Percentiles rank a stretch among this genome's conserved stretches.
Conservation (phyloP, 2,329 filamentous ascomycete genomes). For the Aspergillus fumigatus region DNA sequence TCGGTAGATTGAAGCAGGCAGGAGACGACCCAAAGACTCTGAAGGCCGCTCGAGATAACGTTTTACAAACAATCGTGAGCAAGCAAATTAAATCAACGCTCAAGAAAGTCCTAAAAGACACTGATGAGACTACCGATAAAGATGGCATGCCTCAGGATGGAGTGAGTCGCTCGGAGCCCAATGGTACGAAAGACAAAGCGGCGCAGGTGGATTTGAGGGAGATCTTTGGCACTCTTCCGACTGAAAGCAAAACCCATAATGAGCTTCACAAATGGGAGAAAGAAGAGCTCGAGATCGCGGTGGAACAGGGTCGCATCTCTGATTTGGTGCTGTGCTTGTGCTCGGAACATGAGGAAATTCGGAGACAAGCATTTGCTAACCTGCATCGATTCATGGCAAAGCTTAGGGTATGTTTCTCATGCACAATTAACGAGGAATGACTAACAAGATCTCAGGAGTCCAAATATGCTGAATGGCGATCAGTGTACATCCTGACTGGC, state of each 20-base stretch:
- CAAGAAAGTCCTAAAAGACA: conserved; percentile 26
- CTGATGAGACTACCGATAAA: conserved; percentile 9
- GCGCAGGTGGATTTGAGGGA: conserved; percentile 46
- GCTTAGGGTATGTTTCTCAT: conserved; percentile 37
- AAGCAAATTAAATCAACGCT: conserved; percentile 37
- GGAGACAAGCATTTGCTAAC: conserved; percentile 61
- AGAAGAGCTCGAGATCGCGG: conserved; percentile 71
- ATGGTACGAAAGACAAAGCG: conserved; percentile 7
- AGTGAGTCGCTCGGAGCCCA: conserved; percentile 11
- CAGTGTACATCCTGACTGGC: conserved; percentile 72
- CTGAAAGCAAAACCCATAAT: conserved; percentile 39
- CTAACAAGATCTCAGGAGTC: conserved; percentile 49
- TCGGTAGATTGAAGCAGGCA: conserved; percentile 51
- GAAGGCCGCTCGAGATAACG: conserved; percentile 41
- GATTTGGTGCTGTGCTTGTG: conserved; percentile 70
- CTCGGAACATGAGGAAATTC: conserved; percentile 69
- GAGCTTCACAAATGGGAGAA: conserved; percentile 61
- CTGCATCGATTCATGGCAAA: conserved; percentile 44
- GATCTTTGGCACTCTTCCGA: conserved; percentile 49
- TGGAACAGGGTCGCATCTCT: conserved; percentile 70
- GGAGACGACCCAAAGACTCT: conserved; percentile 49
- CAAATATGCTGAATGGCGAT: conserved; percentile 68
- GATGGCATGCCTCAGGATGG: conserved; percentile 11
- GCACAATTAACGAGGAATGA: neutral
- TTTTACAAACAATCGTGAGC: conserved; percentile 38